Evolutionary conservation across 202 grass and related monocot genomes (phyloP).

Genomic region (Zizania palustris): DNA sequence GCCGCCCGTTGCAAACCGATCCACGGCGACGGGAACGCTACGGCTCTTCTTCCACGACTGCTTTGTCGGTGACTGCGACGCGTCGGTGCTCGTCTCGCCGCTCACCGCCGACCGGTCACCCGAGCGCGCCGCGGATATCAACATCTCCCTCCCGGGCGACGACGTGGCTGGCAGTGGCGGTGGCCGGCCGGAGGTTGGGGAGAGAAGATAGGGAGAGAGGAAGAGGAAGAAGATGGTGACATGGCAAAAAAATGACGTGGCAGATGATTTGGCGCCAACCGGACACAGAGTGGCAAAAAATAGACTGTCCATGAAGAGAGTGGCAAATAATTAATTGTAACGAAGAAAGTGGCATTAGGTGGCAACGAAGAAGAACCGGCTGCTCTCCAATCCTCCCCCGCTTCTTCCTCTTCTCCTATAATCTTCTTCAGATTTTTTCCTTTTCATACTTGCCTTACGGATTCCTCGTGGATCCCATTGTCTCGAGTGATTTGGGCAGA

Average conservation of each 20-base stretch:
- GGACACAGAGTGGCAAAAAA: no score
- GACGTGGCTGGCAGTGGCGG: no score
- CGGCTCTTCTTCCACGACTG: slow-evolving; percentile 96
- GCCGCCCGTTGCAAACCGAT: no score
- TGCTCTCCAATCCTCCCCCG: background rate
- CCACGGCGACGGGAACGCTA: slow-evolving; percentile 73
- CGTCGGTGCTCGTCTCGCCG: slow-evolving; percentile 70
- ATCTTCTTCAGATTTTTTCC: background rate
- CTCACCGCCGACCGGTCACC: slow-evolving; percentile 35
- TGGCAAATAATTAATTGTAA: no score
- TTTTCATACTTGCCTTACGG: background rate
- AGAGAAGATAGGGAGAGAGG: no score
- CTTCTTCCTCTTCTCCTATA: background rate
- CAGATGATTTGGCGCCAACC: no score
- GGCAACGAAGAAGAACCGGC: no score
- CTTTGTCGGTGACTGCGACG: slow-evolving; percentile 86
- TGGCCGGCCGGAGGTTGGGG: no score
- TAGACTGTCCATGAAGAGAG: no score
- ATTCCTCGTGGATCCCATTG: background rate
- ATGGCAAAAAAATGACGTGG: no score
- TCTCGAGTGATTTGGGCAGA: slow-evolving; percentile 16
- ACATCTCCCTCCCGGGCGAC: slow-evolving; percentile 86
- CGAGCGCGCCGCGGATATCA: slow-evolving; percentile 87
- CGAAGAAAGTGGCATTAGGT: no score
- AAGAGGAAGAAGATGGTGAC: no score